phyloP scores from a whole-genome alignment of 2,329 filamentous ascomycete genomes.

The Fusarium haematococcum region DNA sequence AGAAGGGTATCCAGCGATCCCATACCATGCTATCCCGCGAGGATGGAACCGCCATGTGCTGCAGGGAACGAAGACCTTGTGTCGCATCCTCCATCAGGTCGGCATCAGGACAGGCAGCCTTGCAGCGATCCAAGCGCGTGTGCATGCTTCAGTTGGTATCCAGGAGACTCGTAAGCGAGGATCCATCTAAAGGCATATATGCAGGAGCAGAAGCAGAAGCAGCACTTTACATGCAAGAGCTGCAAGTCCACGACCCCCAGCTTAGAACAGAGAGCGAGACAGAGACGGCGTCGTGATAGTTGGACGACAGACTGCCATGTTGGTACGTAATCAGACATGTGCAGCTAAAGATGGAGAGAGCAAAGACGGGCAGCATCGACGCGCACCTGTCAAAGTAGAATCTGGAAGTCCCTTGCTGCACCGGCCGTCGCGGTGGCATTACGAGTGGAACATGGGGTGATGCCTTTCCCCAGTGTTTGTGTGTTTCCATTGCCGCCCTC shows the following conservation, averaged over 20 bases:
- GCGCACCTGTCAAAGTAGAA: slow-evolving; percentile 27
- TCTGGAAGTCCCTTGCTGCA: slow-evolving; percentile 24
- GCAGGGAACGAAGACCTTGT: slow-evolving; percentile 39
- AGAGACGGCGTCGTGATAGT: neutral
- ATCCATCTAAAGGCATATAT: neutral
- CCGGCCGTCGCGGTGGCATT: slow-evolving; percentile 39
- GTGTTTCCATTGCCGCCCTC: slow-evolving; percentile 33
- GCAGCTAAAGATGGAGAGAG: slow-evolving; percentile 2
- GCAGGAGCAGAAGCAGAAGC: neutral
- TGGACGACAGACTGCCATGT: neutral
- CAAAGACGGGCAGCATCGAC: slow-evolving; percentile 29
- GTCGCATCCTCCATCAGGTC: slow-evolving; percentile 39
- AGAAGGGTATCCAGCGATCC: slow-evolving; percentile 2
- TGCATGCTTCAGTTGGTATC: neutral
- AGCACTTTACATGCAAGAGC: neutral
- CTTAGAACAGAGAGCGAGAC: neutral
- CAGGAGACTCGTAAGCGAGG: neutral
- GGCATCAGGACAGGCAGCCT: slow-evolving; percentile 29
- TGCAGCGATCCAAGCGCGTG: slow-evolving; percentile 37
- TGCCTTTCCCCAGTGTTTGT: slow-evolving; percentile 12
- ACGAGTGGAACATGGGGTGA: slow-evolving; percentile 36
- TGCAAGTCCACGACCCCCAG: neutral
- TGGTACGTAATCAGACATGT: neutral
- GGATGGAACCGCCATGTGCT: slow-evolving; percentile 44
- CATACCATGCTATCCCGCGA: slow-evolving; percentile 27